These are phyloP conservation scores for Tylopilus balloui DNA, from an alignment of 768 basidiomycete genomes.

Conservation along the genomic window DNA sequence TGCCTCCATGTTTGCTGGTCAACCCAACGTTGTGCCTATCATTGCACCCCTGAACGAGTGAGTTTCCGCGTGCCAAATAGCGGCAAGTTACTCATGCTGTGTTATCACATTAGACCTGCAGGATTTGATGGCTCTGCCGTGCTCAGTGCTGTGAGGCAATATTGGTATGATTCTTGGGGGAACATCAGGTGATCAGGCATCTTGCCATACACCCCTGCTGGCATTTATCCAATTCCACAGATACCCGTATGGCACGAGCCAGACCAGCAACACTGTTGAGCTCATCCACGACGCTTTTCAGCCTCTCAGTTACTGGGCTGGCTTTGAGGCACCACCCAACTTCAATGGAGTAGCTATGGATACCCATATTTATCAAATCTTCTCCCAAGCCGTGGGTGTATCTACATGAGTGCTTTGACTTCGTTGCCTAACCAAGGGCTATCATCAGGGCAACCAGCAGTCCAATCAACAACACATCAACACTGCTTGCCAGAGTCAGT, in stretches of 20 bases:
- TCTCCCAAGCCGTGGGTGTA: constrained; percentile 49
- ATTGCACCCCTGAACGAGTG: constrained; percentile 83
- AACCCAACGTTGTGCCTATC: constrained; percentile 51
- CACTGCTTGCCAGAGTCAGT: constrained; percentile 48
- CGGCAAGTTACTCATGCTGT: constrained; percentile 1
- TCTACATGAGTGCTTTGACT: not conserved
- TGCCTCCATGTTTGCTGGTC: constrained; percentile 53
- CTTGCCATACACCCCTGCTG: not conserved
- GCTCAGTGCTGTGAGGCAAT: constrained; percentile 51
- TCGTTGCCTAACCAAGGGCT: not conserved
- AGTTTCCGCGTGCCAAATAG: constrained; percentile 8
- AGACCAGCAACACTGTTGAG: constrained; percentile 53
- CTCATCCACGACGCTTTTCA: constrained; percentile 81
- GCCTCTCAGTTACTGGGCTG: constrained; percentile 62
- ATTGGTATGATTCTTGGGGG: constrained; percentile 70
- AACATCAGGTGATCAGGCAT: constrained; percentile 52
- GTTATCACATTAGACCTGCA: constrained; percentile 52
- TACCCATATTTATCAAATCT: constrained; percentile 78
- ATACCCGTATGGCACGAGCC: constrained; percentile 41
- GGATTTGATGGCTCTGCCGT: constrained; percentile 55
- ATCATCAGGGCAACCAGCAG: constrained; percentile 45
- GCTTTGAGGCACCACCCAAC: constrained; percentile 50
- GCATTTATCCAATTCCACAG: constrained; percentile 18
- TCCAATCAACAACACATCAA: constrained; percentile 53
- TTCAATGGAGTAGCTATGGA: constrained; percentile 72